A percentile compares a stretch with the other conserved stretches of the same genome.
These are phyloP conservation scores for Calonectria ilicicola DNA, from an alignment of 2,329 filamentous ascomycete genomes.

Conservation along the genomic window DNA sequence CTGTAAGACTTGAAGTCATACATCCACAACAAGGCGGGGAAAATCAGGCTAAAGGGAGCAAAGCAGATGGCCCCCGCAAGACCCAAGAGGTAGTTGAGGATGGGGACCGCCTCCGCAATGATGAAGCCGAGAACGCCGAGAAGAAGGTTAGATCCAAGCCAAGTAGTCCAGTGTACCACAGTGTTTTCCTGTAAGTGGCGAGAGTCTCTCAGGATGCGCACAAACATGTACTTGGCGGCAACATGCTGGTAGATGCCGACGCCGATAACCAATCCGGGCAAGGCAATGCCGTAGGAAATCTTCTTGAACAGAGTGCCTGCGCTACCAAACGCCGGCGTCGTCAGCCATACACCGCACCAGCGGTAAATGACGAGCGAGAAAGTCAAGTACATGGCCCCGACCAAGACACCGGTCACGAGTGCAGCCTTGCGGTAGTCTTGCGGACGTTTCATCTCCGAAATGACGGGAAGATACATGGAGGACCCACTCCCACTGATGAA, in stretches of 20 bases:
- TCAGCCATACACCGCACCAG: conserved; percentile 44
- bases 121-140: conserved; percentile 36
- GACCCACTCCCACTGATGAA: conserved; percentile 64
- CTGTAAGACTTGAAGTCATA: conserved; percentile 38
- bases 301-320: conserved; percentile 46
- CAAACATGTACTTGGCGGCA: conserved; percentile 46
- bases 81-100: conserved; percentile 48
- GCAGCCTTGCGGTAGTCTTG: conserved; percentile 42
- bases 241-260: conserved; percentile 52
- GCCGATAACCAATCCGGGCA: conserved; percentile 45
- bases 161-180: conserved; percentile 42
- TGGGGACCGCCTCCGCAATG: conserved; percentile 39
- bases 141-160: conserved; percentile 33
- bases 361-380: conserved; percentile 47
- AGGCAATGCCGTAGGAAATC: conserved; percentile 47
- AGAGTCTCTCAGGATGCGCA: conserved; percentile 41
- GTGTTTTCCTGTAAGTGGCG: conserved; percentile 43
- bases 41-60: conserved; percentile 44
- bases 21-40: conserved; percentile 44
- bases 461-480: conserved; percentile 53
- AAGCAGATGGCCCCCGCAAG: conserved; percentile 46
- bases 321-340: conserved; percentile 46
- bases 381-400: conserved; percentile 43
- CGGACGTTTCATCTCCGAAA: conserved; percentile 62
- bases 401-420: conserved; percentile 37